phyloP scores from a whole-genome alignment of 2,329 filamentous ascomycete genomes.

The Cryphonectria japonica region DNA sequence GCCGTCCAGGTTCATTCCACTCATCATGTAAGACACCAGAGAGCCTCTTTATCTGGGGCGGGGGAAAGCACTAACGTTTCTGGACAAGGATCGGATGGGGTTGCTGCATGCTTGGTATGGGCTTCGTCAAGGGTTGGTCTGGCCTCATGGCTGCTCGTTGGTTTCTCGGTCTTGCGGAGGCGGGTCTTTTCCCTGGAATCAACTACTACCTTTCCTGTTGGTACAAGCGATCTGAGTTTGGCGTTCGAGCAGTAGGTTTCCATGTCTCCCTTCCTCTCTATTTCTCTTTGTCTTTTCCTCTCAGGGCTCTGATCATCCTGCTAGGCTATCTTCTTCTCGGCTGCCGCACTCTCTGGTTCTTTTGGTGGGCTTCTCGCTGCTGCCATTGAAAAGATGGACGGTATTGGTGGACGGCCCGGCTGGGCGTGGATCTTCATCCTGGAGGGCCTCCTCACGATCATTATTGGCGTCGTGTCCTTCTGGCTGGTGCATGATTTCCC shows the following conservation, averaged over 20 bases:
- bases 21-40: constrained; percentile 68
- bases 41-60: no score
- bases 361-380: constrained; percentile 73
- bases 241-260: constrained; percentile 57
- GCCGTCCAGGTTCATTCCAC: constrained; percentile 78
- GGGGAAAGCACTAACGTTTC: background rate
- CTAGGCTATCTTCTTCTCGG: constrained; percentile 76
- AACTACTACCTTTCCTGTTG: constrained; percentile 74
- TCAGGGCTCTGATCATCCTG: background rate
- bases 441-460: constrained; percentile 68
- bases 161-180: constrained; percentile 76
- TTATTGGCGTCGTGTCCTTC: constrained; percentile 67
- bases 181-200: constrained; percentile 74
- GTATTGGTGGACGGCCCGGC: constrained; percentile 54
- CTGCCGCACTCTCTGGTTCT: constrained; percentile 74
- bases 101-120: constrained; percentile 69
- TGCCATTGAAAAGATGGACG: constrained; percentile 69
- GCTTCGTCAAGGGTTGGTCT: constrained; percentile 65
- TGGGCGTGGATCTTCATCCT: constrained; percentile 69
- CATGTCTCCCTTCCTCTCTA: background rate
- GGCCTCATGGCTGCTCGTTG: constrained; percentile 69
- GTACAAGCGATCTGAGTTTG: constrained; percentile 78
- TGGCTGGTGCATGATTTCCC: constrained; percentile 82
- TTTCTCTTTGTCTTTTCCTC: background rate
- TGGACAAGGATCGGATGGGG: constrained; percentile 65